Conservation (phyloP, 306 rosid genomes). For the Prosopis cineraria region DNA sequence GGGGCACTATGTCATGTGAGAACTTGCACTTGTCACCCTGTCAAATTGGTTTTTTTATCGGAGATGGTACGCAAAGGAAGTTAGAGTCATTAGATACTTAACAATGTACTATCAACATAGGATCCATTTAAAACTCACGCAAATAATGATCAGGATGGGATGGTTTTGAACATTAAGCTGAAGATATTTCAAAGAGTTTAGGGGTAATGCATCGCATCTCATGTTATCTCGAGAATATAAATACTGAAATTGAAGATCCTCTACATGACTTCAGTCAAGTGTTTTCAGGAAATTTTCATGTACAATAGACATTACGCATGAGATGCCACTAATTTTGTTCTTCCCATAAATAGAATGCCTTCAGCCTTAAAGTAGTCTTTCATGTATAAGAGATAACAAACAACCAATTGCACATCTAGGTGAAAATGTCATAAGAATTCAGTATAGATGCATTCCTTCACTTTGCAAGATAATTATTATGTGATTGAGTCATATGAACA, state of each 20-base stretch:
- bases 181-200: background rate
- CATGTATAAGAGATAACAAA: background rate
- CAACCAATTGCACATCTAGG: conserved; percentile 6
- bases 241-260: conserved; percentile 19
- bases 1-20: conserved; percentile 79
- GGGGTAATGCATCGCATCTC: background rate
- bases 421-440: background rate
- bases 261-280: background rate
- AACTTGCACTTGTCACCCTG: conserved; percentile 90
- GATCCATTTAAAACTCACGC: conserved; percentile 3
- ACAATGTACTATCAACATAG: background rate
- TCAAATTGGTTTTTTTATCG: conserved; percentile 16
- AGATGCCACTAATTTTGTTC: background rate
- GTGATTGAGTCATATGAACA: conserved; percentile 29
- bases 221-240: conserved; percentile 9
- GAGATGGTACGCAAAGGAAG: conserved; percentile 24
- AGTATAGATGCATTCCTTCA: background rate
- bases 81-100: conserved; percentile 15
- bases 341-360: conserved; percentile 22
- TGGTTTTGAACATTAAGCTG: background rate
- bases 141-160: conserved; percentile 15
- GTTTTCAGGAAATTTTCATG: background rate
- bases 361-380: conserved; percentile 1
- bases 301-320: background rate
- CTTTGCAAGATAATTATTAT: background rate